Percentiles rank a stretch among this genome's conserved stretches.
phyloP scores from a whole-genome alignment of 2,329 filamentous ascomycete genomes.

The Colletotrichum agaves region DNA sequence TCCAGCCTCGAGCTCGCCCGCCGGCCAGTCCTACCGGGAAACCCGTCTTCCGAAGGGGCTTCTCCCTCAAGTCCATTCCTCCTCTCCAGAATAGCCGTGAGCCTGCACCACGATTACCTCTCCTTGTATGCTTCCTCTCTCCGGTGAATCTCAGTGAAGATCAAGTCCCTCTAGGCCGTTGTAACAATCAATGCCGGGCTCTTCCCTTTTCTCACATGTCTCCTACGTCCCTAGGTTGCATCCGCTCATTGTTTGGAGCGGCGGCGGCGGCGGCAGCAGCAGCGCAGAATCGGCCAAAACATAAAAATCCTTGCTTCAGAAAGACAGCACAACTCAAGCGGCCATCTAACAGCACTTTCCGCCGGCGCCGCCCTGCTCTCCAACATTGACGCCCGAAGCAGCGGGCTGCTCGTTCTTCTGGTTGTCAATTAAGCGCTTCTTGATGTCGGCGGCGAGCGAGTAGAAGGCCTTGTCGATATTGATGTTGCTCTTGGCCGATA shows the following conservation, averaged over 20 bases:
- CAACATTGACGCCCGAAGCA: conserved; percentile 74
- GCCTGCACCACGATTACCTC: too few relatives aligned
- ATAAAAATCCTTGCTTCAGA: conserved; percentile 18
- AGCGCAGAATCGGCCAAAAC: conserved; percentile 26
- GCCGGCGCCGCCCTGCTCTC: conserved; percentile 66
- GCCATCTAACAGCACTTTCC: conserved; percentile 80
- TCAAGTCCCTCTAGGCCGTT: conserved; percentile 5
- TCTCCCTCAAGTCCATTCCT: neutral
- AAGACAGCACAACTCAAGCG: conserved; percentile 5
- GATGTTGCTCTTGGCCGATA: conserved; percentile 99
- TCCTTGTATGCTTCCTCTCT: neutral
- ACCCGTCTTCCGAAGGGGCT: neutral
- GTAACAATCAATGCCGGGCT: conserved; percentile 13
- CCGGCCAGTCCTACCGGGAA: neutral
- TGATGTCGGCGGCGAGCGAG: conserved; percentile 93
- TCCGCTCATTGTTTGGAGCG: conserved; percentile 1
- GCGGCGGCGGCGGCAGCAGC: conserved; percentile 15
- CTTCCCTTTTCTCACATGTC: conserved; percentile 1
- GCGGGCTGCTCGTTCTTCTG: conserved; percentile 76
- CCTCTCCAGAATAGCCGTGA: neutral
- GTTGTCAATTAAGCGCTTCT: conserved; percentile 96
- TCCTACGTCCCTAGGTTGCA: neutral
- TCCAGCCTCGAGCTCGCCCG: conserved; percentile 8
- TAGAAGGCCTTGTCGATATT: conserved; percentile 99
- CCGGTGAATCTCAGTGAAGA: conserved; percentile 1